Conservation (phyloP, 2,329 filamentous ascomycete species). For the Zymoseptoria passerinii region DNA sequence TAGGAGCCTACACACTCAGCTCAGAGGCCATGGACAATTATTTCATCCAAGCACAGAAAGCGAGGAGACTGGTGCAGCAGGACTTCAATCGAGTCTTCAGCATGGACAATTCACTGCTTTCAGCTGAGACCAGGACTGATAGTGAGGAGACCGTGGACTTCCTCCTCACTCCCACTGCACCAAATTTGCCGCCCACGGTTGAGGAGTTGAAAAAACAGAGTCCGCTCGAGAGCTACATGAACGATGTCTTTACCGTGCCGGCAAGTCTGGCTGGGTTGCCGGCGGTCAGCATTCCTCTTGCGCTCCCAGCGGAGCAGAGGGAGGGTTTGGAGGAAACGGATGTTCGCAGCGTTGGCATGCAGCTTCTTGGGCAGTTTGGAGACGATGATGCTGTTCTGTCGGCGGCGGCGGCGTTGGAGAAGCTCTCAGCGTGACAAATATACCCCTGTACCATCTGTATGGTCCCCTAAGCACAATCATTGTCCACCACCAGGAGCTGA, state of each 20-base stretch:
- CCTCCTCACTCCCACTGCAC: constrained; percentile 78
- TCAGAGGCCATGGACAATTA: constrained; percentile 92
- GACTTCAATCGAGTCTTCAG: constrained; percentile 80
- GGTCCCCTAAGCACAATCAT: too few species aligned
- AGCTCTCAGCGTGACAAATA: constrained; percentile 9
- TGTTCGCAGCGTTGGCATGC: constrained; percentile 51
- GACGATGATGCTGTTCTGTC: constrained; percentile 59
- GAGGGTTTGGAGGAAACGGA: constrained; percentile 15
- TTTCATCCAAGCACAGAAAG: constrained; percentile 85
- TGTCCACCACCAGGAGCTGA: background rate
- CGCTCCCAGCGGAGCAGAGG: constrained; percentile 21
- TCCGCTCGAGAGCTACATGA: constrained; percentile 62
- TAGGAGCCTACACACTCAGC: constrained; percentile 84
- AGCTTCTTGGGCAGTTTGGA: constrained; percentile 74
- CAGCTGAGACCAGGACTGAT: constrained; percentile 24
- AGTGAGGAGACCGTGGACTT: constrained; percentile 69
- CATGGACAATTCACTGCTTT: constrained; percentile 57
- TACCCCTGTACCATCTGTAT: background rate
- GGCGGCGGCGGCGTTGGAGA: constrained; percentile 45
- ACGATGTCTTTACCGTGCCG: constrained; percentile 92
- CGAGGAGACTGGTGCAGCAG: constrained; percentile 70
- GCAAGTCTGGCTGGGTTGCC: constrained; percentile 87
- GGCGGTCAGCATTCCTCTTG: constrained; percentile 71
- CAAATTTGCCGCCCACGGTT: constrained; percentile 61
- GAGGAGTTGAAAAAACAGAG: constrained; percentile 42